Evolutionary conservation across 2,329 filamentous ascomycete species (phyloP).

Genomic region (Alternaria incomplexa): DNA sequence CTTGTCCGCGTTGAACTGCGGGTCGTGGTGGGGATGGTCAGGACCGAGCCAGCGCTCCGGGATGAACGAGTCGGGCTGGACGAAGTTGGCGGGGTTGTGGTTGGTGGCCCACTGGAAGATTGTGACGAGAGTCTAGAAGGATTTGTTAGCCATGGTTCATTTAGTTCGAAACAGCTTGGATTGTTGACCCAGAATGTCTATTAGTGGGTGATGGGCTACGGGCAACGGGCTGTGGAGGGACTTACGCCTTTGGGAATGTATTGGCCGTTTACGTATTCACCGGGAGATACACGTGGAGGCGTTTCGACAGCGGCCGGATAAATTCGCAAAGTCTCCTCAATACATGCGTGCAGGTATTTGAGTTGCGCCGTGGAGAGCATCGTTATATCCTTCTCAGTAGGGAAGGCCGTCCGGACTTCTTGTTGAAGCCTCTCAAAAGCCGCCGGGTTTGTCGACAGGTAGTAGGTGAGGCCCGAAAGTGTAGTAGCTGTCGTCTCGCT

Average conservation of each 20-base stretch:
- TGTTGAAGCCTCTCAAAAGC: constrained; percentile 8
- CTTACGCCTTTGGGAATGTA: constrained; percentile 22
- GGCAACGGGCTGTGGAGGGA: too few species aligned
- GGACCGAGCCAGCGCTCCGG: constrained; percentile 33
- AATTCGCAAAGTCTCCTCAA: constrained; percentile 21
- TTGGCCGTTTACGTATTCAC: constrained; percentile 16
- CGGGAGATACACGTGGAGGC: constrained; percentile 10
- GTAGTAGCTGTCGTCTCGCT: constrained; percentile 37
- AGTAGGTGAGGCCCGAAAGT: constrained; percentile 9
- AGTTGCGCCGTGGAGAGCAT: background rate
- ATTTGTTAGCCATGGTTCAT: too few species aligned
- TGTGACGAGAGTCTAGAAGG: constrained; percentile 16
- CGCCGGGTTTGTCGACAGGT: constrained; percentile 12
- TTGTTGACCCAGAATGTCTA: too few species aligned
- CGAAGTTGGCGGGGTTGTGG: constrained; percentile 27
- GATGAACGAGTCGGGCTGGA: constrained; percentile 20
- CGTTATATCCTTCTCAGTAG: constrained; percentile 14
- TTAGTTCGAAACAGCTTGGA: too few species aligned
- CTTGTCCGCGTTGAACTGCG: constrained; percentile 24
- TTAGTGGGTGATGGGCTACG: too few species aligned
- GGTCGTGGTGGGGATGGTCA: constrained; percentile 16
- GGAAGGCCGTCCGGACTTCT: constrained; percentile 13
- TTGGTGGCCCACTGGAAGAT: constrained; percentile 21
- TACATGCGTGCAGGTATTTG: constrained; percentile 23
- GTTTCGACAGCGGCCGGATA: constrained; percentile 19